Evolutionary conservation across 1,284 basidiomycete species (phyloP).

Genomic region (Apiotrichum laibachii): DNA sequence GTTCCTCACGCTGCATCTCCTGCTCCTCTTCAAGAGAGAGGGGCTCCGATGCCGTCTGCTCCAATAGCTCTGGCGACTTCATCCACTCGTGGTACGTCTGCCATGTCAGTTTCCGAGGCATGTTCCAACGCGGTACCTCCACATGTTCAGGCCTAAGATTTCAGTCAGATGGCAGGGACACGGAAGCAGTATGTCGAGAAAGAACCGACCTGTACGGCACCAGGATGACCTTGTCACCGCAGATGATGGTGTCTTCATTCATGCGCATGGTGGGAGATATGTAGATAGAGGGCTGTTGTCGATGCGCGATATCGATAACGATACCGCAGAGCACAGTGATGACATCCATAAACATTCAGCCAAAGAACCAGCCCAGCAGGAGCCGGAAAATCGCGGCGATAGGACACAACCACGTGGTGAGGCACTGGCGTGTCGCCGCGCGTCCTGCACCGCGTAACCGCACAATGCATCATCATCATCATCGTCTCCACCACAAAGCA

Average conservation of each 20-base stretch:
- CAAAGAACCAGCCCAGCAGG: background rate
- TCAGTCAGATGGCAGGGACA: conserved; percentile 4
- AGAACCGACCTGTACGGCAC: conserved; percentile 65
- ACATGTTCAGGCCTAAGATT: conserved; percentile 60
- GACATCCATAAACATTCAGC: background rate
- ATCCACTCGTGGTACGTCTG: conserved; percentile 92
- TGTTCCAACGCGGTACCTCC: conserved; percentile 50
- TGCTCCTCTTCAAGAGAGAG: conserved; percentile 79
- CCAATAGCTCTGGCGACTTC: conserved; percentile 68
- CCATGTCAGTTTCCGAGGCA: background rate
- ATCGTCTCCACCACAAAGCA: background rate
- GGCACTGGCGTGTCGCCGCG: background rate
- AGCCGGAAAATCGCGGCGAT: background rate
- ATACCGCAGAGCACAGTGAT: background rate
- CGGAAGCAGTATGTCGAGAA: background rate
- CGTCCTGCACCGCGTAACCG: conserved; percentile 1
- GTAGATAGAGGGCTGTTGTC: background rate
- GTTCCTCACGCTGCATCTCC: conserved; percentile 77
- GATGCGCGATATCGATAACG: background rate
- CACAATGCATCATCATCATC: background rate
- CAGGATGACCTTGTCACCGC: conserved; percentile 63
- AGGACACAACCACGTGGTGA: background rate
- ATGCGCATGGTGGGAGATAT: conserved; percentile 56
- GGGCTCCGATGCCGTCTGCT: conserved; percentile 81
- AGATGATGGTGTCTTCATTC: conserved; percentile 64